Evolutionary conservation across 106 monocot species (phyloP), one percentile per base, ranked within the genome.

Genomic region (Apostasia ramifera): DNA sequence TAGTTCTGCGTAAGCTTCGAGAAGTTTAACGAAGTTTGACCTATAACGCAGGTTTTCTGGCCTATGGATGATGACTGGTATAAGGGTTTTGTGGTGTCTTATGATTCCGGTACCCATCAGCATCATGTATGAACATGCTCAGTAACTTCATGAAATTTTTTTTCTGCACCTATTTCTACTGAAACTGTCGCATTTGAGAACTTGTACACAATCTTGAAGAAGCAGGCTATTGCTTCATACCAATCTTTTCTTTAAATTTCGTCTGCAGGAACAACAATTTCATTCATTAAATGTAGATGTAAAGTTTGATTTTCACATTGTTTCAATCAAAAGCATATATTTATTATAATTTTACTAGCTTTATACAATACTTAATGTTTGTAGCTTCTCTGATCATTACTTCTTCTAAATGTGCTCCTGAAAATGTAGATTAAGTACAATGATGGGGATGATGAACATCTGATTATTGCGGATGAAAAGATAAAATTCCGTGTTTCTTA

Each of bases 11-110:
- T 47, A 48, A 10, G 47, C 3, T 39, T 42, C 11, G 45, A 61
- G 51, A 64, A 41, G 8, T 48, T 51, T 48, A 57, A 74, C 26
- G 11, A 40, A 9, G 11, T 11, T 13, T 40, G 2, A 26, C 7
- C 55, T n/a, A 8, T 59, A 66, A 51, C 79, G 82, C 79, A 97
- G 97, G 81, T 98, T 65, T 98, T 79, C 76, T 98, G 97, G 97
- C 92, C 97, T 12, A 75, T 98, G 79, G 97, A 98, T 61, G 81
- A 93, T 69, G 73, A 79, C 53, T 98, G 97, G 97, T 98, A 90
- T 54, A 81, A 66, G 71, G 97, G 92, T 50, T 83, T 83, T 1
- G 68, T 98, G 59, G 66, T 66, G 26, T 73, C 63, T 37, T 98
- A 83, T 70, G 74, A 74, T 83, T 57, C 77, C 40, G 73, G 66